Evolutionary conservation across 2,329 filamentous ascomycete genomes (phyloP), one percentile per base, ranked within the genome.

Genomic region (Fusarium sp.): DNA sequence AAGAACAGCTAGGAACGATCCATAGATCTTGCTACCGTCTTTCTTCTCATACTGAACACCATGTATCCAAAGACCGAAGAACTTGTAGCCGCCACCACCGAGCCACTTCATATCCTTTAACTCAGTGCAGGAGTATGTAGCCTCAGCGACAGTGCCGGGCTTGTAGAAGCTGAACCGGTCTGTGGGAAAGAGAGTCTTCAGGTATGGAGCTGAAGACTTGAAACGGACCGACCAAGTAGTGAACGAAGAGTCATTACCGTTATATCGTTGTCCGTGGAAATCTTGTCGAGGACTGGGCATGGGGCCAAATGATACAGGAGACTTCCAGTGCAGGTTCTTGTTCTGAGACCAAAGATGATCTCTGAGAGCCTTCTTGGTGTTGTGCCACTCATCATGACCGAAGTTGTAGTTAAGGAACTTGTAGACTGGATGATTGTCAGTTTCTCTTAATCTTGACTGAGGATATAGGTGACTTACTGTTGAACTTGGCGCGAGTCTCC

Each of bases 11-110:
- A 91, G 77, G 71, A 88, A 91, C 0, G 87, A 87, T 4, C 89
- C 90, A 18, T 79, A 79, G 2, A 89, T 75, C 1, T 83, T 80
- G 0, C 81, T 80, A 3, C 88, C 88, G 60, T 80, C 87, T 78
- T 83, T 81, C 71, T 86, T 87, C 2, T 80, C 83, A 71, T 90
- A 91, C 68, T 89, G 80, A 3, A 92, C 87, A 0, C 88, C 90
- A 68, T 92, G 90, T 21, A 92, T 86, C 75, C 90, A 91, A 1
- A 92, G 83, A 0, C 89, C 90, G 19, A 90, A 81, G 72, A 87
- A 85, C 23, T 82, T 85, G 77, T 92, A 92, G 2, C 90, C 89
- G 1, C 81, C 80, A 5, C 90, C 90, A 7, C 88, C 89, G 0
- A 92, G 85, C 89, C 90, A 92, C 35, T 86, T 83, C 83, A 92